Evolutionary conservation across 257 asterid species (phyloP).

Genomic region (Pogostemon cablin): DNA sequence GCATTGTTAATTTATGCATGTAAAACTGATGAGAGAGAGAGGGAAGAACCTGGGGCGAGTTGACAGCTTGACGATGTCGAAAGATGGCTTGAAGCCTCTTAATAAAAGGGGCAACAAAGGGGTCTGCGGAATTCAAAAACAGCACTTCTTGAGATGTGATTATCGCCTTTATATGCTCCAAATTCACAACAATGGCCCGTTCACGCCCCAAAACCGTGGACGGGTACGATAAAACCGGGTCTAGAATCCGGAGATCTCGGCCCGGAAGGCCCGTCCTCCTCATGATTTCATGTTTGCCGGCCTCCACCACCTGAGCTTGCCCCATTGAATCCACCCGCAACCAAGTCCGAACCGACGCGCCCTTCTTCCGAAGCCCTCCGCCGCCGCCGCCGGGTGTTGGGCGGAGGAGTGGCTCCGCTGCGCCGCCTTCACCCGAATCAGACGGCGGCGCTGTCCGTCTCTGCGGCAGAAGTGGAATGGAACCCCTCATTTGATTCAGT

Average conservation of each 20-base stretch:
- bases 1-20: background rate
- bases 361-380: conserved; percentile 58
- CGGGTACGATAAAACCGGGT: conserved; percentile 72
- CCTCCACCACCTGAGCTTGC: conserved; percentile 67
- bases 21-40: background rate
- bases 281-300: conserved; percentile 81
- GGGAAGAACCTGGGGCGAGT: conserved; percentile 20
- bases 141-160: conserved; percentile 75
- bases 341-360: conserved; percentile 66
- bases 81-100: conserved; percentile 59
- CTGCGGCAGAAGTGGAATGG: conserved; percentile 32
- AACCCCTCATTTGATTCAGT: conserved; percentile 26
- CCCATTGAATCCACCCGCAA: conserved; percentile 60
- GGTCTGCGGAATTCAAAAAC: conserved; percentile 68
- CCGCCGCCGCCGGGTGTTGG: conserved; percentile 24
- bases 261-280: conserved; percentile 83
- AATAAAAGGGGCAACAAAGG: conserved; percentile 66
- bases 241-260: conserved; percentile 85
- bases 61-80: conserved; percentile 55
- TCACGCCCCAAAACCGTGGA: conserved; percentile 81
- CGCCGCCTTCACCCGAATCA: conserved; percentile 40
- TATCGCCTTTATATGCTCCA: conserved; percentile 77
- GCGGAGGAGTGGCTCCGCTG: conserved; percentile 31
- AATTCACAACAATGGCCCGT: conserved; percentile 74
- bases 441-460: conserved; percentile 20